A percentile compares a stretch with the other conserved stretches of the same genome.
These are phyloP conservation scores for Sclerotinia spermophila DNA, from an alignment of 2,329 filamentous ascomycete species.

Conservation along the genomic window DNA sequence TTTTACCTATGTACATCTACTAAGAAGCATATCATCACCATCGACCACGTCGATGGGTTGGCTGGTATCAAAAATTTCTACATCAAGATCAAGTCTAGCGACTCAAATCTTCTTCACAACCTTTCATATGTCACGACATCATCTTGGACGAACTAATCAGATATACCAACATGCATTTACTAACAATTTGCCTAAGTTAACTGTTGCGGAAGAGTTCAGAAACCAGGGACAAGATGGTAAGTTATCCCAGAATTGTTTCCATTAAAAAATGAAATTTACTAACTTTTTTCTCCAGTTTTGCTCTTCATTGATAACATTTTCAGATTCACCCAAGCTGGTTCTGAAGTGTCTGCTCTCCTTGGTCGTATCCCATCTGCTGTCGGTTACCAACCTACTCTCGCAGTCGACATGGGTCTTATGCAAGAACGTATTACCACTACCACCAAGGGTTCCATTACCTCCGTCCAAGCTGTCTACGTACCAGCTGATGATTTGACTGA, in stretches of 20 bases:
- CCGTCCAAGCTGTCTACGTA: constrained; percentile 99
- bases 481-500: constrained; percentile 99
- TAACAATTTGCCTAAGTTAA: constrained; percentile 37
- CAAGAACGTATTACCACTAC: constrained; percentile 99
- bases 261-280: constrained; percentile 22
- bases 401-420: constrained; percentile 98
- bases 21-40: too few species aligned
- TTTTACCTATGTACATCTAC: background rate
- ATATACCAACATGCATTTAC: background rate
- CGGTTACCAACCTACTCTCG: constrained; percentile 99
- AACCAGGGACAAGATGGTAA: constrained; percentile 80
- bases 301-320: constrained; percentile 99
- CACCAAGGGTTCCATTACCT: constrained; percentile 99
- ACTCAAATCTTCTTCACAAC: background rate
- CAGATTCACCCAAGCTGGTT: constrained; percentile 99
- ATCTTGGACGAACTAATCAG: background rate
- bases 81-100: too few species aligned
- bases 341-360: constrained; percentile 97
- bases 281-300: constrained; percentile 59
- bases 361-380: constrained; percentile 99
- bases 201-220: constrained; percentile 80
- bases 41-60: too few species aligned
- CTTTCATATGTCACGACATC: background rate
- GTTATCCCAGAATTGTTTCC: constrained; percentile 32
- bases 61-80: too few species aligned